Percentiles rank a stretch among this genome's conserved stretches.
Conservation (phyloP, 768 basidiomycete species). For the Holtermanniella nyarrowii region DNA sequence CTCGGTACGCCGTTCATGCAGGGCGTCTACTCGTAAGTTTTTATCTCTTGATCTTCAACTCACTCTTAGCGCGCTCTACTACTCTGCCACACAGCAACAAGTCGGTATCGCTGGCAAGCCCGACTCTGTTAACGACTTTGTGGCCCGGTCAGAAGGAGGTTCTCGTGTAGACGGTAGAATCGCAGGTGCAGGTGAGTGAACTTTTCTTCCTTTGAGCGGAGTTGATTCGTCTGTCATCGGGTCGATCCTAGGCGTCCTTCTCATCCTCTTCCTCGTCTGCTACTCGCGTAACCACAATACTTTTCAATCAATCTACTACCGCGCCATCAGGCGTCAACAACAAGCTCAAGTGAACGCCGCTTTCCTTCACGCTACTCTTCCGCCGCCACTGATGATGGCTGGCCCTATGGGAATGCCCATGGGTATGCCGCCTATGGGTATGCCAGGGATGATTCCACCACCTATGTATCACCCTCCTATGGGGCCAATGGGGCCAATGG, state of each 20-base stretch:
- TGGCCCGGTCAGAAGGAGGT: slow-evolving; percentile 4
- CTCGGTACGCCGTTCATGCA: slow-evolving; percentile 37
- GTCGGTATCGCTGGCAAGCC: slow-evolving; percentile 39
- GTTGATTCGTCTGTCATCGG: slow-evolving; percentile 48
- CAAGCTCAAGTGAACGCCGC: slow-evolving; percentile 23
- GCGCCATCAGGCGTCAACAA: slow-evolving; percentile 28
- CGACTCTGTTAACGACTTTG: slow-evolving; percentile 20
- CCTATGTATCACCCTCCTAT: background rate
- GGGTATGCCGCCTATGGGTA: slow-evolving; percentile 5
- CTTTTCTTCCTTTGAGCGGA: background rate
- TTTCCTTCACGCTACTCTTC: slow-evolving; percentile 20
- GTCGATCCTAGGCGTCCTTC: slow-evolving; percentile 63
- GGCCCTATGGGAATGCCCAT: slow-evolving; percentile 7
- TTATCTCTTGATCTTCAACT: background rate
- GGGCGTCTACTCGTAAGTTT: slow-evolving; percentile 32
- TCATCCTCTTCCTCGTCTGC: slow-evolving; percentile 66
- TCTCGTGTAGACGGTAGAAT: slow-evolving; percentile 7
- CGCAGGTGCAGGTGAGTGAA: slow-evolving; percentile 25
- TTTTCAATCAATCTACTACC: slow-evolving; percentile 34
- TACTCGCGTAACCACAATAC: slow-evolving; percentile 44
- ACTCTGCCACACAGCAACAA: slow-evolving; percentile 17
- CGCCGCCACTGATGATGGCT: slow-evolving; percentile 18
- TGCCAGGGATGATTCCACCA: background rate
- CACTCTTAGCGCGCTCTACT: slow-evolving; percentile 20
- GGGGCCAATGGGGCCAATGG: background rate